Percentiles rank a stretch among this genome's conserved stretches.
Conservation (phyloP, 345 rosid species). For the Salix koriyanagi region DNA sequence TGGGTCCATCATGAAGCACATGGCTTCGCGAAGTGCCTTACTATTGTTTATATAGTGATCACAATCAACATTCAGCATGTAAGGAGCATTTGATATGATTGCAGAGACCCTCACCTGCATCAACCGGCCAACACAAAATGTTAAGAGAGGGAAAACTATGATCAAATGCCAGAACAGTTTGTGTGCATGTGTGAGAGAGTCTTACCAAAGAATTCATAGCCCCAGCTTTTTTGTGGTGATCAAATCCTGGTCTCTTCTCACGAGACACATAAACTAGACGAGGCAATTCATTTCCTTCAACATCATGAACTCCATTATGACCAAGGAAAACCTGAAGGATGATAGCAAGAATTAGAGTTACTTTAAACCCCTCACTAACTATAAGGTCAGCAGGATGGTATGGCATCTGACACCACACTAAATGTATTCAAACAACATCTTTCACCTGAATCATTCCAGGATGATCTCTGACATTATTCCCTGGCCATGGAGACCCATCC, state of each 20-base stretch:
- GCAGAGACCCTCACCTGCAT: conserved; percentile 16
- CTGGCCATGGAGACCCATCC: conserved; percentile 93
- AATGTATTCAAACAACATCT: conserved; percentile 6
- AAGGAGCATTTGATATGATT: conserved; percentile 17
- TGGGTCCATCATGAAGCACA: conserved; percentile 21
- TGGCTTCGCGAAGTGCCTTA: conserved; percentile 16
- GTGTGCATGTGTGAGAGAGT: neutral
- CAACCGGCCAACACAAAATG: neutral
- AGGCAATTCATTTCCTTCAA: conserved; percentile 74
- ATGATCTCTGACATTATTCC: conserved; percentile 84
- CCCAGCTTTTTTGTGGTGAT: conserved; percentile 92
- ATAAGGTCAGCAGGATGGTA: neutral
- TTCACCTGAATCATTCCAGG: conserved; percentile 95
- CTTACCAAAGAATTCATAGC: conserved; percentile 88
- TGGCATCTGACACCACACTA: neutral
- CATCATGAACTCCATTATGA: conserved; percentile 61
- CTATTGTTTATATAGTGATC: conserved; percentile 19
- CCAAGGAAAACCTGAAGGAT: conserved; percentile 74
- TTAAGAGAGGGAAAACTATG: neutral
- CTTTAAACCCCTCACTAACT: neutral
- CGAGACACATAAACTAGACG: conserved; percentile 82
- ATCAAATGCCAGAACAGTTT: neutral
- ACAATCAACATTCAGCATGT: conserved; percentile 19
- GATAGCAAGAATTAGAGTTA: conserved; percentile 4
- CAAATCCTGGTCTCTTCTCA: conserved; percentile 91